Conservation (phyloP, 306 rosid genomes). For the Gleditsia sinensis region DNA sequence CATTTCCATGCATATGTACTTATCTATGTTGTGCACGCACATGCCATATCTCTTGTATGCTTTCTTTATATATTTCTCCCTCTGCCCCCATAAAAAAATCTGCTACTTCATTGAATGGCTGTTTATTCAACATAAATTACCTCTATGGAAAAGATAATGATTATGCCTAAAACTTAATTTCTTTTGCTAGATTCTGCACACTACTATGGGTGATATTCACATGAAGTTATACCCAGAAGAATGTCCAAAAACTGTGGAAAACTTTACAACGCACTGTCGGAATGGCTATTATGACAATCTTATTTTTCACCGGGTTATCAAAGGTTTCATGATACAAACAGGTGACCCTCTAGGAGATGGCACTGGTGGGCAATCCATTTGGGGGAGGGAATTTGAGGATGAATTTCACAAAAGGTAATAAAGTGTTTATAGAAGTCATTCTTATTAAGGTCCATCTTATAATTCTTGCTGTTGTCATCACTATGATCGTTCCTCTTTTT, state of each 20-base stretch:
- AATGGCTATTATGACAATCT: conserved; percentile 96
- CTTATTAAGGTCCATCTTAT: background rate
- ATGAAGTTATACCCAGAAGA: conserved; percentile 96
- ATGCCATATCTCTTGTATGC: background rate
- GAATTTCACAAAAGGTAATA: conserved; percentile 94
- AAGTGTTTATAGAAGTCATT: background rate
- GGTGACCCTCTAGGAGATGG: conserved; percentile 99
- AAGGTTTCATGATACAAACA: conserved; percentile 97
- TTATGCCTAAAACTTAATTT: conserved; percentile 3
- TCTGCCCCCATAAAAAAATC: background rate
- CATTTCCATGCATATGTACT: no score
- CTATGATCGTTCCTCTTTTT: background rate
- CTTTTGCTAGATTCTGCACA: conserved; percentile 72
- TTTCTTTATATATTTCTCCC: background rate
- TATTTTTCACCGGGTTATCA: conserved; percentile 93
- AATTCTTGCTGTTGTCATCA: background rate
- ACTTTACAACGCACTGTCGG: conserved; percentile 95
- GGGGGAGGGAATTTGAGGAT: conserved; percentile 99
- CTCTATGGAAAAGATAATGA: background rate
- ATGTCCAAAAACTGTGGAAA: conserved; percentile 98
- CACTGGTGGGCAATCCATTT: conserved; percentile 96
- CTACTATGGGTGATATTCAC: conserved; percentile 97
- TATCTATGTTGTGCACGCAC: no score
- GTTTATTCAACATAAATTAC: background rate
- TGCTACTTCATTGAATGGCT: background rate